Conservation (phyloP, 2,329 filamentous ascomycete species). For the Mollisiaceae sp. region DNA sequence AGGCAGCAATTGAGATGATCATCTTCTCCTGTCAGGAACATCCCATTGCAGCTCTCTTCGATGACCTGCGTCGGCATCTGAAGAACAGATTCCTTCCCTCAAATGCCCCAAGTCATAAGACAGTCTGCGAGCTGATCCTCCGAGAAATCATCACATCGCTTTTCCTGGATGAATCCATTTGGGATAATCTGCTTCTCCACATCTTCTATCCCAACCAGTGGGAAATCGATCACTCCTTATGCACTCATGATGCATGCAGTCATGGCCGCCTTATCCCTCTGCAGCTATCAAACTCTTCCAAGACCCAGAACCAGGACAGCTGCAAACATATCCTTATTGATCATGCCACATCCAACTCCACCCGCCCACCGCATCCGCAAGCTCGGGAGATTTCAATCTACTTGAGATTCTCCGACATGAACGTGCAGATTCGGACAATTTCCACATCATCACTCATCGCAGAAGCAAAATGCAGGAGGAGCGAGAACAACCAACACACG, state of each 20-base stretch:
- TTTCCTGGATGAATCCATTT: background rate
- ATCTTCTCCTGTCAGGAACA: background rate
- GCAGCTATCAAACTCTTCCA: constrained; percentile 17
- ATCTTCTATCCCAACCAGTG: background rate
- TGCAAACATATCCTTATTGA: constrained; percentile 3
- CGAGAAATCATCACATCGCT: background rate
- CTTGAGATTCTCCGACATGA: constrained; percentile 4
- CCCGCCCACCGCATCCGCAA: background rate
- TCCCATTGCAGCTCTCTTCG: background rate
- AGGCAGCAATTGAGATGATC: background rate
- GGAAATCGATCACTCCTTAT: background rate
- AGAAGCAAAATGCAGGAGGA: background rate
- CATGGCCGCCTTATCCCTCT: background rate
- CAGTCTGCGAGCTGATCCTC: background rate
- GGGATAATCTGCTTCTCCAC: background rate
- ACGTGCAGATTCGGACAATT: background rate
- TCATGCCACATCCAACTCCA: background rate
- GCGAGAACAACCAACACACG: background rate
- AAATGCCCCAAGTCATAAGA: background rate
- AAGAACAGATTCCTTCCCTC: background rate
- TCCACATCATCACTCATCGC: background rate
- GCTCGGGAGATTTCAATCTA: constrained; percentile 1
- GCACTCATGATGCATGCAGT: constrained; percentile 9
- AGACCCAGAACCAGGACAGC: background rate
- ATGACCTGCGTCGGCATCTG: background rate